Base-by-base conservation (phyloP, 345 rosid species). In the Rubroshorea leprosula region DNA sequence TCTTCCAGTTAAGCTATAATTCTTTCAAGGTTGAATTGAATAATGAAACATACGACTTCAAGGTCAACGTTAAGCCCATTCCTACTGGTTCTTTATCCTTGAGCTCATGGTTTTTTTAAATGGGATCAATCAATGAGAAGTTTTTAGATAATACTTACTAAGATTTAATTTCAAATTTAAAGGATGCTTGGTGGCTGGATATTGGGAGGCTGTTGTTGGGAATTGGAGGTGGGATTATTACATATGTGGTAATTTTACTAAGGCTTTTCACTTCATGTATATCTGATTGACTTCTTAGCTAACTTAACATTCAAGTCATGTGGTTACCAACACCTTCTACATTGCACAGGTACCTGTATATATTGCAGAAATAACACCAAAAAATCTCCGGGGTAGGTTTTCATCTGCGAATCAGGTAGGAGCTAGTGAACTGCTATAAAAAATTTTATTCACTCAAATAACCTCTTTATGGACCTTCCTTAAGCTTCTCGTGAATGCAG, bases 321-420 rank as follows among this genome's bases (percentile, higher is more conserved):
- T 35, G 12, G n/a, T n/a, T n/a, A n/a, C n/a, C n/a, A n/a, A n/a
- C 49, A 15, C 5, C 20, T 26, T 23, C 13, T 38, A 22, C 38
- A 16, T 39, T n/a, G 54, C 35, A 25, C 71, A 78, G 86, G 70
- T 67, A 2, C 77, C 78, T 1, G 69, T 78, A n/a, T 76, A 78
- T 17, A 35, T 78, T 6, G 83, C 86, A 21, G 83, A 81, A 61
- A 59, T 81, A 17, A 47, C 77, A 11, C 83, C 79, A 0, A 73
- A 62, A 31, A 60, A 63, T 44, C 0, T 26, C 15, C 46, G 78
- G 3, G 83, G 86, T 55, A 46, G 55, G 6, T 69, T 78, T 19
- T 51, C 59, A 20, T 63, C 66, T 0, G 46, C 60, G 10, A 59
- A 53, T 45, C 64, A 58, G 67, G 83, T 81, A 49, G 1, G 4